These are phyloP conservation scores for Collybiopsis luxurians DNA, from an alignment of 768 basidiomycete species.

Conservation along the genomic window DNA sequence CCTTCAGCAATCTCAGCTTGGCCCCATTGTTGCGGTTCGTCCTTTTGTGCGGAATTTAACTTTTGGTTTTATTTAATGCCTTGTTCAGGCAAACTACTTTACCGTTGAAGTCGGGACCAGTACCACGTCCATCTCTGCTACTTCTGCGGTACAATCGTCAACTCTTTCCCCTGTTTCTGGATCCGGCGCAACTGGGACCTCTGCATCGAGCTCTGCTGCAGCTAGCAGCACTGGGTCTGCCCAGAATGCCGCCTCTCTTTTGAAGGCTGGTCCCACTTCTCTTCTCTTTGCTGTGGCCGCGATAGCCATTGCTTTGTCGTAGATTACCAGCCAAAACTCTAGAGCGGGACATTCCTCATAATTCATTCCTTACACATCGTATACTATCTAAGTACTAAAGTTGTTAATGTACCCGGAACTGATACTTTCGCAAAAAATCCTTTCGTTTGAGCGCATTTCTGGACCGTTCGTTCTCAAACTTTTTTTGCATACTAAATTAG, in stretches of 20 bases:
- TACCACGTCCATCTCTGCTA: constrained; percentile 49
- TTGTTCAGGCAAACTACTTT: constrained; percentile 61
- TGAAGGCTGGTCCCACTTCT: not conserved
- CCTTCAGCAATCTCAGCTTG: constrained; percentile 50
- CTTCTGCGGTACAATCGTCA: constrained; percentile 64
- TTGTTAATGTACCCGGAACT: no score
- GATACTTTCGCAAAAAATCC: no score
- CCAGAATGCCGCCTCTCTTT: not conserved
- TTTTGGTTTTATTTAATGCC: constrained; percentile 6
- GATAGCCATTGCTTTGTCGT: not conserved
- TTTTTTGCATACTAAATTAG: no score
- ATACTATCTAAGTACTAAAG: no score
- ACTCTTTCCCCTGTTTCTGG: constrained; percentile 36
- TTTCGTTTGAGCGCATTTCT: no score
- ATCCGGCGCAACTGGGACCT: constrained; percentile 1
- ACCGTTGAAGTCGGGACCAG: constrained; percentile 68
- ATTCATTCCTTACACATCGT: no score
- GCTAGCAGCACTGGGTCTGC: not conserved
- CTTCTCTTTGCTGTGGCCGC: not conserved
- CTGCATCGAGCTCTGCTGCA: not conserved
- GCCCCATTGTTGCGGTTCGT: constrained; percentile 56
- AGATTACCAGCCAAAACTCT: no score
- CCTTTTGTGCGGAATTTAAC: not conserved
- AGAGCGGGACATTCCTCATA: no score
- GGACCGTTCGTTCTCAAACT: no score